phyloP scores from a whole-genome alignment of 1,284 basidiomycete species.

The Ceratobasidium papillatum region DNA sequence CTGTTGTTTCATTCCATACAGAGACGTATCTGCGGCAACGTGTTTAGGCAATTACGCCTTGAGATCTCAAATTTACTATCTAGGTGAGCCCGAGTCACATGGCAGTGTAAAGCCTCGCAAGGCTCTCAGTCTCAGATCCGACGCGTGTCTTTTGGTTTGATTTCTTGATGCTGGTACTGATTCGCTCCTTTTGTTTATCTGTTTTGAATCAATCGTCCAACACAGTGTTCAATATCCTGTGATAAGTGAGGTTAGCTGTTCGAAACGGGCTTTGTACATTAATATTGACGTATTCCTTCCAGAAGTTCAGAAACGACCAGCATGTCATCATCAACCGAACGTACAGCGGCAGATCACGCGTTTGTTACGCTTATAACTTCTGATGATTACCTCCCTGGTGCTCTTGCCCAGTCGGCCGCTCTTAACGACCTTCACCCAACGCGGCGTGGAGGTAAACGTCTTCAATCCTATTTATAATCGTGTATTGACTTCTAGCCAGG shows the following conservation, averaged over 20 bases:
- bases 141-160: background rate
- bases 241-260: background rate
- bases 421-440: conserved; percentile 78
- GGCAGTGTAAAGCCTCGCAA: background rate
- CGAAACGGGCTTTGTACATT: background rate
- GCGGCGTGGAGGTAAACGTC: conserved; percentile 49
- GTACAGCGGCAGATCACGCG: conserved; percentile 55
- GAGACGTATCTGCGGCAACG: background rate
- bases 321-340: background rate
- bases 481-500: background rate
- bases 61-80: background rate
- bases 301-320: background rate
- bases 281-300: background rate
- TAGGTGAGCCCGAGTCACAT: background rate
- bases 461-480: background rate
- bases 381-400: conserved; percentile 91
- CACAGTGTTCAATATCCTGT: background rate
- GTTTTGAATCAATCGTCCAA: background rate
- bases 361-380: conserved; percentile 92
- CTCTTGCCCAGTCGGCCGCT: conserved; percentile 84
- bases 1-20: background rate
- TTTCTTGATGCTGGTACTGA: background rate
- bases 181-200: conserved; percentile 1
- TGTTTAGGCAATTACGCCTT: background rate
- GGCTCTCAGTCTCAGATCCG: background rate